Evolutionary conservation across 352 stramenopile species (phyloP).

Genomic region (Pseudoperonospora humuli): DNA sequence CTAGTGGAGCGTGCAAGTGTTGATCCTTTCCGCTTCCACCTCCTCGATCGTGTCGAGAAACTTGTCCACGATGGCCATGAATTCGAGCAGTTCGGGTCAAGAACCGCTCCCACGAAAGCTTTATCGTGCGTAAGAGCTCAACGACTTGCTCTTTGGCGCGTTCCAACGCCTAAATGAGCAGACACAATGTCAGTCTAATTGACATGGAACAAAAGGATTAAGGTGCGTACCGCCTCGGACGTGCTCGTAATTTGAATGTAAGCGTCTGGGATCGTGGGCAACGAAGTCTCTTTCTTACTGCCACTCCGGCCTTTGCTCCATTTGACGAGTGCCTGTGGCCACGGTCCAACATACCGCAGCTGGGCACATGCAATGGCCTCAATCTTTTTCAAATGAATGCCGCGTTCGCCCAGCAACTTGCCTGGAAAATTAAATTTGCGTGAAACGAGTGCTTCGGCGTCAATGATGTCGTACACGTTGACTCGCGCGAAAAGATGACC

Average conservation of each 20-base stretch:
- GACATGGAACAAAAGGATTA: background rate
- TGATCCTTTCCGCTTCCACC: conserved; percentile 11
- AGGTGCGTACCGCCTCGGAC: conserved; percentile 33
- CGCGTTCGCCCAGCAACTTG: conserved; percentile 51
- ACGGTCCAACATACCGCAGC: conserved; percentile 44
- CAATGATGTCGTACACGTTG: conserved; percentile 31
- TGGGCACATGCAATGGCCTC: conserved; percentile 47
- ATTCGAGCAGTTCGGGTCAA: conserved; percentile 5
- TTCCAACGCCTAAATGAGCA: conserved; percentile 20
- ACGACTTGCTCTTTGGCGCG: conserved; percentile 45
- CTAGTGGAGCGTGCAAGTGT: conserved; percentile 17
- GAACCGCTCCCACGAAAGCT: conserved; percentile 50
- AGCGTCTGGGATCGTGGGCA: conserved; percentile 17
- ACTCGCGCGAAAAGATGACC: conserved; percentile 24
- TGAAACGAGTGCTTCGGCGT: conserved; percentile 37
- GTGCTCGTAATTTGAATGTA: conserved; percentile 51
- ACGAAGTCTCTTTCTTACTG: conserved; percentile 6
- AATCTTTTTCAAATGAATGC: conserved; percentile 58
- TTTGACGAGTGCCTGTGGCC: conserved; percentile 19
- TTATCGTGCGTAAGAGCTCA: conserved; percentile 39
- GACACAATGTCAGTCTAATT: conserved; percentile 3
- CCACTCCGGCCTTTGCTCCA: conserved; percentile 15
- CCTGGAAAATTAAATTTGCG: conserved; percentile 57
- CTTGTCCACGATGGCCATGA: conserved; percentile 9
- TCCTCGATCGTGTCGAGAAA: conserved; percentile 10